These are phyloP conservation scores for Cynanchum wilfordii DNA, from an alignment of 257 asterid species.

Conservation along the genomic window DNA sequence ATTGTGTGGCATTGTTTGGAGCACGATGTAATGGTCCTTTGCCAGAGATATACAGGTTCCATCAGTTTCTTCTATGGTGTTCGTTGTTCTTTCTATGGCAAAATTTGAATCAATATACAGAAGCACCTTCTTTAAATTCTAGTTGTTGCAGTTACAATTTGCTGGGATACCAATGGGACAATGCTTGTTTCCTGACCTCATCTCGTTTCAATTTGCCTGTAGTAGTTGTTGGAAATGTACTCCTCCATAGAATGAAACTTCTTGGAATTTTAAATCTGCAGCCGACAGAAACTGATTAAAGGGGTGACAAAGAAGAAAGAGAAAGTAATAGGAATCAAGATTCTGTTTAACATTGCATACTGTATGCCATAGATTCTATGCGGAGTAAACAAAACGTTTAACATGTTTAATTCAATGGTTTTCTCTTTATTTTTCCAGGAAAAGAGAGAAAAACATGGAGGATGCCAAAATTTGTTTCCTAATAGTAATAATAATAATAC, in stretches of 20 bases:
- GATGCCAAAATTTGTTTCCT: neutral
- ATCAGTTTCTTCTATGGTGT: neutral
- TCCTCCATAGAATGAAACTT: constrained; percentile 48
- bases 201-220: constrained; percentile 82
- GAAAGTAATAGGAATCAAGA: neutral
- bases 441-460: neutral
- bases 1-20: neutral
- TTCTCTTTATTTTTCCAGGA: neutral
- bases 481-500: neutral
- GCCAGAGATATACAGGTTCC: neutral
- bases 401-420: too few species aligned
- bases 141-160: constrained; percentile 33
- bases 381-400: too few species aligned
- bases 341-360: too few species aligned
- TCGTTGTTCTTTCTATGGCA: neutral
- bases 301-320: neutral
- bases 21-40: neutral
- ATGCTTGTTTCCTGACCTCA: constrained; percentile 44
- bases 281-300: neutral
- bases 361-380: too few species aligned
- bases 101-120: constrained; percentile 5
- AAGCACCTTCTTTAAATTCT: neutral
- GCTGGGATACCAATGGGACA: constrained; percentile 47
- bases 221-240: constrained; percentile 62
- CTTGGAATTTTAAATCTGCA: constrained; percentile 81